Evolutionary conservation across 805 yeast genomes (phyloP).

Genomic region (Lachancea nothofagi): DNA sequence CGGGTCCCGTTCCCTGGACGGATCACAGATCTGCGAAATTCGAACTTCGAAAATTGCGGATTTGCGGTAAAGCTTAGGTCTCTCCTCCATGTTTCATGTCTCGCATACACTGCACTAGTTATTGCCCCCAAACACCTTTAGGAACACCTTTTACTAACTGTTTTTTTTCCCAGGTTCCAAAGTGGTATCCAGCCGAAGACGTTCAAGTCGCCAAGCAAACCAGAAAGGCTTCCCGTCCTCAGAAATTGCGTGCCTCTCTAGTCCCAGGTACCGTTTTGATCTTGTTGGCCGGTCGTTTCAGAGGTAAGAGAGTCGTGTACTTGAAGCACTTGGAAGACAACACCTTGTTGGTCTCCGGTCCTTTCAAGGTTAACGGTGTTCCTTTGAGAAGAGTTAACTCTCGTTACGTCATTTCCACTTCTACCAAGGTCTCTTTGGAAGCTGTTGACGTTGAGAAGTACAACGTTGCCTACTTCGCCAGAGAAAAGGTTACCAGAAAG

Average conservation of each 20-base stretch:
- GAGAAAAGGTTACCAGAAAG: slow-evolving; percentile 81
- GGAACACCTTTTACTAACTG: slow-evolving; percentile 27
- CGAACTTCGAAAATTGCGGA: too few species aligned
- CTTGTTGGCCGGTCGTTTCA: slow-evolving; percentile 97
- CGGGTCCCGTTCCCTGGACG: too few species aligned
- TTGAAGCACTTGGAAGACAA: slow-evolving; percentile 95
- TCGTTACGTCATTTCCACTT: slow-evolving; percentile 97
- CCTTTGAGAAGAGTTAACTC: slow-evolving; percentile 99
- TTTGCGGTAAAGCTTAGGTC: too few species aligned
- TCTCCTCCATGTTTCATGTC: too few species aligned
- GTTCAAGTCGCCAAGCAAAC: slow-evolving; percentile 80
- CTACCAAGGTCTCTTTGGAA: slow-evolving; percentile 79
- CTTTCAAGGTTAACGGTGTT: slow-evolving; percentile 99
- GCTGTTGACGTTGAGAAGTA: slow-evolving; percentile 84
- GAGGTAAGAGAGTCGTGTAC: slow-evolving; percentile 99
- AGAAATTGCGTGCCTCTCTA: slow-evolving; percentile 89
- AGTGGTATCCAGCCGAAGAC: slow-evolving; percentile 93
- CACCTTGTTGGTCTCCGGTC: slow-evolving; percentile 96
- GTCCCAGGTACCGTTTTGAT: slow-evolving; percentile 98
- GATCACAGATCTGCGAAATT: too few species aligned
- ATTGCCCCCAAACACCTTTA: too few species aligned
- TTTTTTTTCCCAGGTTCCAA: slow-evolving; percentile 52
- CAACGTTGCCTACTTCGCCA: slow-evolving; percentile 92
- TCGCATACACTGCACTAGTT: too few species aligned
- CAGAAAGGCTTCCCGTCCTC: slow-evolving; percentile 90